These are phyloP conservation scores for Taxawa tesnikishii DNA, from an alignment of 2,329 filamentous ascomycete genomes.

Conservation along the genomic window DNA sequence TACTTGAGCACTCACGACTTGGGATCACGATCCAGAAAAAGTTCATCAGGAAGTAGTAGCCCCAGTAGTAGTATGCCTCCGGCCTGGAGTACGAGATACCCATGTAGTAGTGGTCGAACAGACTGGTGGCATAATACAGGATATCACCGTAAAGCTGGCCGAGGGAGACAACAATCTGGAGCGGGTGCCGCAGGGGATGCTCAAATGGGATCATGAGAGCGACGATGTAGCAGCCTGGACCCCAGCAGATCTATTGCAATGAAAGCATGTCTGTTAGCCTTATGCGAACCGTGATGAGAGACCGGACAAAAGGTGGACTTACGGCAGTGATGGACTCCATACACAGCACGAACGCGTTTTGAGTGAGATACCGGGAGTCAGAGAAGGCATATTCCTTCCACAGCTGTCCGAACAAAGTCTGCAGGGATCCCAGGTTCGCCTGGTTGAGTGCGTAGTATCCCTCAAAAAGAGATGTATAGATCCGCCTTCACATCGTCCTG, in stretches of 20 bases:
- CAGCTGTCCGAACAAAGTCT: conserved; percentile 67
- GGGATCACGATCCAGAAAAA: conserved; percentile 55
- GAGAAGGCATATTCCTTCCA: conserved; percentile 90
- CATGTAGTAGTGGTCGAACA: conserved; percentile 46
- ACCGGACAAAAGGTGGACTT: conserved; percentile 24
- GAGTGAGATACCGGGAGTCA: conserved; percentile 75
- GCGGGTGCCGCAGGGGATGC: conserved; percentile 44
- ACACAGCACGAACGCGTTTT: conserved; percentile 74
- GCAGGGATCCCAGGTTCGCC: conserved; percentile 49
- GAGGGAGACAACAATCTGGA: conserved; percentile 49
- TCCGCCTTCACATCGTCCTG: conserved; percentile 47
- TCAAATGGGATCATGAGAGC: conserved; percentile 41
- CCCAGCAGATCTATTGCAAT: conserved; percentile 46
- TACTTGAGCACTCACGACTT: conserved; percentile 30
- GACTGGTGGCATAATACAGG: conserved; percentile 51
- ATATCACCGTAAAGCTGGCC: conserved; percentile 54
- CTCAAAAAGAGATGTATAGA: conserved; percentile 74
- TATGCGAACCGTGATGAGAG: background rate
- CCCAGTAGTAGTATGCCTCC: conserved; percentile 53
- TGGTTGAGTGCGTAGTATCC: conserved; percentile 69
- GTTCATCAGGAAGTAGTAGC: conserved; percentile 56
- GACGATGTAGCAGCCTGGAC: conserved; percentile 46
- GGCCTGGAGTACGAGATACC: conserved; percentile 46
- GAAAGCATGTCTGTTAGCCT: background rate
- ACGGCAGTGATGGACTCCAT: conserved; percentile 75